Percentiles rank a stretch among this genome's conserved stretches.
Evolutionary conservation across 2,329 filamentous ascomycete species (phyloP).

Genomic region (Chrysoporthe austroafricana): DNA sequence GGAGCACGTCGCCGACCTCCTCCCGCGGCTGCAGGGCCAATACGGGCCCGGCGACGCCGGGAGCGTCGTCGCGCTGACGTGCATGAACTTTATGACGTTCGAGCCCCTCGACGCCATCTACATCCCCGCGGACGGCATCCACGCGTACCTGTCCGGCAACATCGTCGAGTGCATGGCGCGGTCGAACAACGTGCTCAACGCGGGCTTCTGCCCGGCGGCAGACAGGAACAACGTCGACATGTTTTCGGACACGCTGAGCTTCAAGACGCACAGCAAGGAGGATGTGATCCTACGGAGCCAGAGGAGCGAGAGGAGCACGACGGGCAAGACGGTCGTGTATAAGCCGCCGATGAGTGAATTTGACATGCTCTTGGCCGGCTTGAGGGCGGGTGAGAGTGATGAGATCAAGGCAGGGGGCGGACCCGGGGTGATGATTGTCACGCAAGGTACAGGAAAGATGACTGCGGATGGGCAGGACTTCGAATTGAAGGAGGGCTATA

Average conservation of each 20-base stretch:
- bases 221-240: slow-evolving; percentile 67
- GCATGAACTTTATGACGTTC: slow-evolving; percentile 75
- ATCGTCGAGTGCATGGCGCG: slow-evolving; percentile 82
- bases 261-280: slow-evolving; percentile 61
- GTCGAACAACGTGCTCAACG: slow-evolving; percentile 75
- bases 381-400: slow-evolving; percentile 64
- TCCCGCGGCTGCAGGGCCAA: slow-evolving; percentile 66
- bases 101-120: slow-evolving; percentile 69
- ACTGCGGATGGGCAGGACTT: slow-evolving; percentile 55
- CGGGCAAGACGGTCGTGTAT: slow-evolving; percentile 66
- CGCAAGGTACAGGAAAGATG: slow-evolving; percentile 61
- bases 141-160: slow-evolving; percentile 73
- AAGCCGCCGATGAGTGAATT: slow-evolving; percentile 74
- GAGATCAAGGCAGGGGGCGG: slow-evolving; percentile 58
- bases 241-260: slow-evolving; percentile 66
- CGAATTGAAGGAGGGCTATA: slow-evolving; percentile 62
- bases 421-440: slow-evolving; percentile 66
- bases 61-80: slow-evolving; percentile 68
- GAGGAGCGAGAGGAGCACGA: slow-evolving; percentile 53
- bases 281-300: slow-evolving; percentile 59
- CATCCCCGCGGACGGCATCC: slow-evolving; percentile 74
- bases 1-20: slow-evolving; percentile 64
- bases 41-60: slow-evolving; percentile 69
- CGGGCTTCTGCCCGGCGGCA: slow-evolving; percentile 71
- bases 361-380: slow-evolving; percentile 63